Percentiles rank a stretch among this genome's conserved stretches.
phyloP scores from a whole-genome alignment of 768 basidiomycete species.

The Lactifluus hygrophoroides region DNA sequence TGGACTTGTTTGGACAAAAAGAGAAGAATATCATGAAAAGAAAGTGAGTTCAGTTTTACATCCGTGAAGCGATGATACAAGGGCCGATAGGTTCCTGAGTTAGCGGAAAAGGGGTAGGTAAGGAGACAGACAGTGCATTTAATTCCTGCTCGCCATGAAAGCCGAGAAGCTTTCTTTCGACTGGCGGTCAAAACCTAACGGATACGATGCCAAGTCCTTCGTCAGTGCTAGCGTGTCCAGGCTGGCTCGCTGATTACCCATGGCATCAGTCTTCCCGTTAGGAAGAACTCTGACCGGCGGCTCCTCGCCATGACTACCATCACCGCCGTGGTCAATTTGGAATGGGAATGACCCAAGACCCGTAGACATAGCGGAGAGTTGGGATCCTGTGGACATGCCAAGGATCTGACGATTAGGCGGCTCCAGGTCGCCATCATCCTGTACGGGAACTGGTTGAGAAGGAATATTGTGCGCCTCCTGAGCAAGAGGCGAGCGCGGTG shows the following conservation, averaged over 20 bases:
- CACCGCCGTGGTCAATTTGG: conserved; percentile 62
- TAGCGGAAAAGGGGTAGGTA: not conserved
- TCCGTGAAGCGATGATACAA: conserved; percentile 8
- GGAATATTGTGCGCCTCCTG: conserved; percentile 34
- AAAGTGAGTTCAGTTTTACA: conserved; percentile 2
- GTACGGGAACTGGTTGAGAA: not conserved
- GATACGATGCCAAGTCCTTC: conserved; percentile 75
- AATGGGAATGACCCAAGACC: conserved; percentile 83
- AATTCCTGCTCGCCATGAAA: conserved; percentile 3
- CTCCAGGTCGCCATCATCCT: conserved; percentile 12
- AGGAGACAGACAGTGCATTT: not conserved
- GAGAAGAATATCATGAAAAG: not conserved
- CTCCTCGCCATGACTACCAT: conserved; percentile 19
- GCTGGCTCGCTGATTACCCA: conserved; percentile 61
- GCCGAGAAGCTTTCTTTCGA: conserved; percentile 12
- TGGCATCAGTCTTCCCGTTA: conserved; percentile 6
- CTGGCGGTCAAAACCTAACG: conserved; percentile 54
- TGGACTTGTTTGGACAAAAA: not conserved
- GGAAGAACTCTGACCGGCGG: not conserved
- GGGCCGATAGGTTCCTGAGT: not conserved
- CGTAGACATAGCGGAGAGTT: conserved; percentile 67
- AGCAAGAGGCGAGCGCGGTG: conserved; percentile 62
- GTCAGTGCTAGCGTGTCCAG: conserved; percentile 80
- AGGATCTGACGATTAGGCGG: conserved; percentile 54
- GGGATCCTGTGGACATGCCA: conserved; percentile 71